Percentiles rank a stretch among this genome's conserved stretches.
These are phyloP conservation scores for Falciphora oryzae DNA, from an alignment of 2,329 filamentous ascomycete genomes.

Conservation along the genomic window DNA sequence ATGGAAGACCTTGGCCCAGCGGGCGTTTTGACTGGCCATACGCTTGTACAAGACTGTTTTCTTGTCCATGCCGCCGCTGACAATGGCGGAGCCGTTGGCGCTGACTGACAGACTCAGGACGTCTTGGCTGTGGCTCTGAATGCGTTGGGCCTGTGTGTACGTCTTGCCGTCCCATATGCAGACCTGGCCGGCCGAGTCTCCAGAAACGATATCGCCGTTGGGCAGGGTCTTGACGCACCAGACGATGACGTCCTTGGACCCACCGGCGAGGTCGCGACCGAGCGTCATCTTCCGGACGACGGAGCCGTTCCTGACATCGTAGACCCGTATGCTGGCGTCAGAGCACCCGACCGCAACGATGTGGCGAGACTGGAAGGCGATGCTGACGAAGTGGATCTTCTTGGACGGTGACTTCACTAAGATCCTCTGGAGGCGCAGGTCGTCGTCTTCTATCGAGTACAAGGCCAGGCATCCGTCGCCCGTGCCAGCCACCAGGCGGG, in stretches of 20 bases:
- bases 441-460: slow-evolving; percentile 78
- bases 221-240: slow-evolving; percentile 89
- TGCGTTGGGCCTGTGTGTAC: slow-evolving; percentile 78
- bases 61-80: slow-evolving; percentile 89
- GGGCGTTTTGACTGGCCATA: slow-evolving; percentile 49
- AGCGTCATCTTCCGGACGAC: slow-evolving; percentile 78
- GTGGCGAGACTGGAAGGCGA: slow-evolving; percentile 81
- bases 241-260: slow-evolving; percentile 79
- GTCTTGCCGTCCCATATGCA: slow-evolving; percentile 92
- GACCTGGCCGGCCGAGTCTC: slow-evolving; percentile 89
- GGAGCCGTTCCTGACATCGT: slow-evolving; percentile 74
- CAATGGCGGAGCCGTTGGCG: slow-evolving; percentile 71
- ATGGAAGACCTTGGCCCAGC: slow-evolving; percentile 84
- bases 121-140: slow-evolving; percentile 84
- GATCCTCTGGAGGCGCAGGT: slow-evolving; percentile 72
- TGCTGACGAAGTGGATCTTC: slow-evolving; percentile 82
- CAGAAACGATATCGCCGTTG: slow-evolving; percentile 86
- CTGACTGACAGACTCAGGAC: slow-evolving; percentile 82
- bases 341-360: slow-evolving; percentile 85
- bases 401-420: slow-evolving; percentile 63
- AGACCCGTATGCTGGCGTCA: slow-evolving; percentile 91
- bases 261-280: slow-evolving; percentile 69
- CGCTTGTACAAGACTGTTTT: slow-evolving; percentile 78
- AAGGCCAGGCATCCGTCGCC: slow-evolving; percentile 86
- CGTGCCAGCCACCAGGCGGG: slow-evolving; percentile 69